Percentiles rank a stretch among this genome's conserved stretches.
phyloP scores from a whole-genome alignment of 208 protist genomes.

The Acanthamoeba divionensis region DNA sequence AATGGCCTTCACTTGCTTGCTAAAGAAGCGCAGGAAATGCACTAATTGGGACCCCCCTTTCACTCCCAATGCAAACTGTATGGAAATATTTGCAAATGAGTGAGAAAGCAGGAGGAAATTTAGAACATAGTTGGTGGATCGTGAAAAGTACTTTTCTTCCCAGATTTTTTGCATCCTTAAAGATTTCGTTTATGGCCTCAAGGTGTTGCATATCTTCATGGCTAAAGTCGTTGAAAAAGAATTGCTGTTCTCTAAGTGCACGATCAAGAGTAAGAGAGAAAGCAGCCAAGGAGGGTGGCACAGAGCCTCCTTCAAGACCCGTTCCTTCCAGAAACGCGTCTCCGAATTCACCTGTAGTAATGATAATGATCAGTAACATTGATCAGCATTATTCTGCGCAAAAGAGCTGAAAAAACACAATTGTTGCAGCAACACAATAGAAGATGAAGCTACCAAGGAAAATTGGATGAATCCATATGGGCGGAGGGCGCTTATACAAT shows the following conservation, averaged over 20 bases:
- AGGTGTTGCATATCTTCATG: conserved; percentile 38
- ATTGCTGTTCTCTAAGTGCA: conserved; percentile 24
- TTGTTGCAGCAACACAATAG: neutral
- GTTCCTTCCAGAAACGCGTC: conserved; percentile 52
- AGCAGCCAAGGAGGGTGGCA: conserved; percentile 36
- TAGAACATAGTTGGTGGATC: too few relatives aligned
- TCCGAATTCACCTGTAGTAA: conserved; percentile 33
- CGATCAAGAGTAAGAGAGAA: conserved; percentile 32
- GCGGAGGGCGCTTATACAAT: conserved; percentile 47
- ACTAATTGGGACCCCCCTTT: conserved; percentile 46
- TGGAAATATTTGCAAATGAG: neutral
- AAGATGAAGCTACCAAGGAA: neutral
- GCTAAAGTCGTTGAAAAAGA: conserved; percentile 38
- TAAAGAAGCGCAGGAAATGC: conserved; percentile 39
- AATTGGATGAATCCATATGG: conserved; percentile 45
- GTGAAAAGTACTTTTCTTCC: neutral
- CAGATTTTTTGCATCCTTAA: conserved; percentile 40
- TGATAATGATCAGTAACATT: neutral
- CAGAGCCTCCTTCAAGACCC: conserved; percentile 40
- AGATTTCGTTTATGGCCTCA: conserved; percentile 52
- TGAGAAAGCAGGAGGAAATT: neutral
- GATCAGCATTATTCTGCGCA: neutral
- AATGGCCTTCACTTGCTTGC: conserved; percentile 43
- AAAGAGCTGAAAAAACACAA: neutral
- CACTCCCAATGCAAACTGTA: conserved; percentile 34